phyloP scores from a whole-genome alignment of 495 filamentous ascomycete species.

The Geopyxis carbonaria region DNA sequence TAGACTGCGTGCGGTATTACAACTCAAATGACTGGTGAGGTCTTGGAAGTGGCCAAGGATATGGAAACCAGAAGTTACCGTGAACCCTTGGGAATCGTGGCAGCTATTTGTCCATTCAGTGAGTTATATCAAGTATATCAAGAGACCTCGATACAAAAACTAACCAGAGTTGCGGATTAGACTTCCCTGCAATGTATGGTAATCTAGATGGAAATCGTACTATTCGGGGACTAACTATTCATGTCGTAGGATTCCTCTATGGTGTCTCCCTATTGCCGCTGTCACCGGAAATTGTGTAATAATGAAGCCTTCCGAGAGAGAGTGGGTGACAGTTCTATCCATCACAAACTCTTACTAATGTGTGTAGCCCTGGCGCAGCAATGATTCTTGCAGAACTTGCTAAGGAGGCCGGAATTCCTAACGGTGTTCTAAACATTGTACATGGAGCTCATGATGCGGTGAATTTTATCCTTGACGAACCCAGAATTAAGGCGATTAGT shows the following conservation, averaged over 20 bases:
- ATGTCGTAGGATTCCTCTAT: conserved; percentile 63
- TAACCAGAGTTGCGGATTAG: conserved; percentile 29
- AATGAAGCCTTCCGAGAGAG: conserved; percentile 93
- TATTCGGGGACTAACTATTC: conserved; percentile 3
- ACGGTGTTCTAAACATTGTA: conserved; percentile 86
- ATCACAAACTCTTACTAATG: conserved; percentile 5
- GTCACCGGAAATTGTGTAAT: conserved; percentile 88
- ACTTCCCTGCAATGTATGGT: conserved; percentile 75
- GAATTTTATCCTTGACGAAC: conserved; percentile 93
- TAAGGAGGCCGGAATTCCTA: conserved; percentile 80
- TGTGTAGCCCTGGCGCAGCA: conserved; percentile 56
- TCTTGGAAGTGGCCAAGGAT: conserved; percentile 93
- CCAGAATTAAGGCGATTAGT: conserved; percentile 90
- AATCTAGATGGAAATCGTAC: neutral
- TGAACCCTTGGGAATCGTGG: conserved; percentile 86
- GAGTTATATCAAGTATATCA: conserved; percentile 29
- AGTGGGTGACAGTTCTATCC: conserved; percentile 26
- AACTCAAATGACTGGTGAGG: conserved; percentile 80
- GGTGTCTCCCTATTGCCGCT: conserved; percentile 90
- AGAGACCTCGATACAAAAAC: neutral
- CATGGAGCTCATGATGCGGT: conserved; percentile 84
- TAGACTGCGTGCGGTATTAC: conserved; percentile 80
- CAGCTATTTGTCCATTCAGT: conserved; percentile 98
- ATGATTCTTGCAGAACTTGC: conserved; percentile 95
- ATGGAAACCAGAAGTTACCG: conserved; percentile 94